Evolutionary conservation across 257 asterid species (phyloP).

Genomic region (Cordia subcordata): DNA sequence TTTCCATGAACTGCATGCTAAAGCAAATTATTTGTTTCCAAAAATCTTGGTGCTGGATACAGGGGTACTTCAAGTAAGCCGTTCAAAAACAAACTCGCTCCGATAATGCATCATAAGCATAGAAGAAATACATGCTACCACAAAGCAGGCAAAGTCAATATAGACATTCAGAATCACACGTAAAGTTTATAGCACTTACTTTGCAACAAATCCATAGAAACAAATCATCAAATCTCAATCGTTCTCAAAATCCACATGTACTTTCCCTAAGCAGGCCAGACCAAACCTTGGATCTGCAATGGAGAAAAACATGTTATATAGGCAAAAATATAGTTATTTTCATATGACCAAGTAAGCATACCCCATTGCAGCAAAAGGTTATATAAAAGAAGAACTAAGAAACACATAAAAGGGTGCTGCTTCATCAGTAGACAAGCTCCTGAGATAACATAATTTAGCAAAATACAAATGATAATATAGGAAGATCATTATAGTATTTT

Average conservation of each 20-base stretch:
- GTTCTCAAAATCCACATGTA: slow-evolving; percentile 57
- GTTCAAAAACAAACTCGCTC: too few species aligned
- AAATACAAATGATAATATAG: background rate
- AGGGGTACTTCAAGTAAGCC: too few species aligned
- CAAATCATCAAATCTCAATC: slow-evolving; percentile 76
- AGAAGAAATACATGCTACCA: too few species aligned
- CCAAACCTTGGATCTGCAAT: slow-evolving; percentile 77
- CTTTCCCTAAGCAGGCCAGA: slow-evolving; percentile 78
- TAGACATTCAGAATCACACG: too few species aligned
- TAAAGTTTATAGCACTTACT: slow-evolving; percentile 36
- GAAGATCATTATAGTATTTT: background rate
- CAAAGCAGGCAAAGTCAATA: too few species aligned
- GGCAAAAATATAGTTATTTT: too few species aligned
- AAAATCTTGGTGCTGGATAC: too few species aligned
- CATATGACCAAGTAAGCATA: background rate
- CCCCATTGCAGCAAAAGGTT: background rate
- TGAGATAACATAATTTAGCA: background rate
- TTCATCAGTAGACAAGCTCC: background rate
- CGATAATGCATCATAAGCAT: too few species aligned
- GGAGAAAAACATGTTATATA: slow-evolving; percentile 13
- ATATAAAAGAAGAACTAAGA: background rate
- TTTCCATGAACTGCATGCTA: too few species aligned
- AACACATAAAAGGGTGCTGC: background rate
- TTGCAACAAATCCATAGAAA: slow-evolving; percentile 76
- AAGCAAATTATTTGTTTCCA: too few species aligned